Conservation (phyloP, 2,329 filamentous ascomycete species). For the Neofusicoccum sp. region DNA sequence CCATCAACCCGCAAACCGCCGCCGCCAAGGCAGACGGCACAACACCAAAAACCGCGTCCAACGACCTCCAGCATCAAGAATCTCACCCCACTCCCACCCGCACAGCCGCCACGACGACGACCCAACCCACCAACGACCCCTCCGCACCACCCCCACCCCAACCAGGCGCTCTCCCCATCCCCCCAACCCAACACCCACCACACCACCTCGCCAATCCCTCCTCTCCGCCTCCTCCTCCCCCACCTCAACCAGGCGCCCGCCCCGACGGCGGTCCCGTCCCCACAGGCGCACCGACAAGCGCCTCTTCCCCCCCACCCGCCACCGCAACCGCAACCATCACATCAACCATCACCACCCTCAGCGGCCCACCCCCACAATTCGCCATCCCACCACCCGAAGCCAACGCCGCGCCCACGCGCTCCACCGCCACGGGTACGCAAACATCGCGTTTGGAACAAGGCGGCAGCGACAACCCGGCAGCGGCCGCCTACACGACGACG, state of each 20-base stretch:
- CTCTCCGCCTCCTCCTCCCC: conserved; percentile 32
- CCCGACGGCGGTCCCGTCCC: conserved; percentile 41
- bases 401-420: conserved; percentile 33
- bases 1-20: conserved; percentile 41
- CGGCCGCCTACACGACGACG: too few species aligned
- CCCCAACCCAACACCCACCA: conserved; percentile 18
- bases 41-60: conserved; percentile 34
- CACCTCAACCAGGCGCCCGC: conserved; percentile 43
- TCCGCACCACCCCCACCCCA: conserved; percentile 37
- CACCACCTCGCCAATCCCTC: neutral
- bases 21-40: conserved; percentile 25
- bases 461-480: conserved; percentile 30
- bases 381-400: conserved; percentile 41
- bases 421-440: conserved; percentile 35
- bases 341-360: conserved; percentile 35
- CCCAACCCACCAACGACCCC: conserved; percentile 22
- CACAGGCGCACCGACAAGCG: conserved; percentile 27
- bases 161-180: conserved; percentile 31
- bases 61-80: conserved; percentile 33
- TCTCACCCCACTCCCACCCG: conserved; percentile 36
- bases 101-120: conserved; percentile 38
- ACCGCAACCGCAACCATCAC: conserved; percentile 31
- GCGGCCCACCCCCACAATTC: conserved; percentile 42
- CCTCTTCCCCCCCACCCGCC: conserved; percentile 25
- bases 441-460: too few species aligned